These are phyloP conservation scores for Xylaria multiplex DNA, from an alignment of 2,329 filamentous ascomycete species.

Conservation along the genomic window DNA sequence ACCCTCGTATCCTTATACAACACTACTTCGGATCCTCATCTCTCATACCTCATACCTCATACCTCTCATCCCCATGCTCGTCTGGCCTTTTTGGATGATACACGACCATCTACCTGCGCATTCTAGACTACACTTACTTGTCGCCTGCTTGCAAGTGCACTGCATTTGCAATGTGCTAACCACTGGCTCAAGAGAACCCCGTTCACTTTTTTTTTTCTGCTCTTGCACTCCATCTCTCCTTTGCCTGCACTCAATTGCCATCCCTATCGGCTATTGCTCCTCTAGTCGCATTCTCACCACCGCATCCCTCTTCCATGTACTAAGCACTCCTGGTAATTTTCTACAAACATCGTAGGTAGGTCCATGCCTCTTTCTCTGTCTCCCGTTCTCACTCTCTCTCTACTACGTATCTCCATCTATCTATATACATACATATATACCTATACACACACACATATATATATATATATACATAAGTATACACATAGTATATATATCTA, in stretches of 20 bases:
- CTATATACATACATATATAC: neutral
- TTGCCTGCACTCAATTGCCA: conserved; percentile 18
- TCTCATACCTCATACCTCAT: too few relatives aligned
- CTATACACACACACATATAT: neutral
- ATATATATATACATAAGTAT: neutral
- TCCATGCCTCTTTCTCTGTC: neutral
- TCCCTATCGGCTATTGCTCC: neutral
- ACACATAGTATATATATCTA: neutral
- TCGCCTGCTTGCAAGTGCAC: neutral
- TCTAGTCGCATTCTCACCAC: conserved; percentile 5
- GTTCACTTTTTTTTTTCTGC: neutral
- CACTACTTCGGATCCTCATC: too few relatives aligned
- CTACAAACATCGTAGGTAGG: neutral
- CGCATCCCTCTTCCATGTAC: conserved; percentile 15
- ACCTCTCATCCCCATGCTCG: too few relatives aligned
- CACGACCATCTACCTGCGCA: too few relatives aligned
- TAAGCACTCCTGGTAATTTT: conserved; percentile 8
- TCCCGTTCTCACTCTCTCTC: too few relatives aligned
- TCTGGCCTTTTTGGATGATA: too few relatives aligned
- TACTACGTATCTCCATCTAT: too few relatives aligned
- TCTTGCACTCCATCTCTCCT: neutral
- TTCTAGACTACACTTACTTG: too few relatives aligned
- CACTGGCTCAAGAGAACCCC: too few relatives aligned
- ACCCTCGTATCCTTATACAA: too few relatives aligned
- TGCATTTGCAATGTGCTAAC: conserved; percentile 8